Percentiles rank a stretch among this genome's conserved stretches.
phyloP scores from a whole-genome alignment of 2,329 filamentous ascomycete species.

The Xylaria hypoxylon region DNA sequence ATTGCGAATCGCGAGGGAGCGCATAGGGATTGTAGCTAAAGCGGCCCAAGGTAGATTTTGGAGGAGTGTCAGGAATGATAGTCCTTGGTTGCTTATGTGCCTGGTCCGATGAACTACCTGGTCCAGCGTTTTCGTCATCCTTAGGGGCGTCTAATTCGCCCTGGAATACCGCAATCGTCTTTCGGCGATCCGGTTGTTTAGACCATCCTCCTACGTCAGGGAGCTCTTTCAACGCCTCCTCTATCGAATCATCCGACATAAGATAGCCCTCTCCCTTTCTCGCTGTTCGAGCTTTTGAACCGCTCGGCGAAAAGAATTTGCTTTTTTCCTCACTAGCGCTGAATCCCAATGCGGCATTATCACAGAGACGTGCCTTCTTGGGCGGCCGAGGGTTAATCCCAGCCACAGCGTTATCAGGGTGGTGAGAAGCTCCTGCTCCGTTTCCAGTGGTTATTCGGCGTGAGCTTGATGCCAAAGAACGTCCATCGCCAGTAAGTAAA shows the following conservation, averaged over 20 bases:
- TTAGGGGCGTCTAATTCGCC: conserved; percentile 48
- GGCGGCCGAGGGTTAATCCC: conserved; percentile 55
- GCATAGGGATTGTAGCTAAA: conserved; percentile 47
- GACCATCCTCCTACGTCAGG: conserved; percentile 66
- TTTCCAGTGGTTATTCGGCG: conserved; percentile 45
- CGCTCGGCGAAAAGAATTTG: conserved; percentile 62
- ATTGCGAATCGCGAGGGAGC: conserved; percentile 31
- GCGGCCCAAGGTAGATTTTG: conserved; percentile 49
- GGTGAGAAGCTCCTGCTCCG: conserved; percentile 21
- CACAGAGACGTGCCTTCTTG: conserved; percentile 69
- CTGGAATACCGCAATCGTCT: conserved; percentile 59
- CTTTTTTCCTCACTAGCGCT: conserved; percentile 58
- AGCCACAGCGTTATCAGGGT: conserved; percentile 31
- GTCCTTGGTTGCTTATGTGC: not conserved
- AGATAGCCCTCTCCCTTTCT: conserved; percentile 58
- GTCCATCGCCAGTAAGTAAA: conserved; percentile 52
- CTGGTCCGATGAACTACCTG: conserved; percentile 6
- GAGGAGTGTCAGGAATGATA: conserved; percentile 44
- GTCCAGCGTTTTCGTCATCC: conserved; percentile 37
- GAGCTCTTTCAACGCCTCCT: conserved; percentile 63
- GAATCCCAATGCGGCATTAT: conserved; percentile 53
- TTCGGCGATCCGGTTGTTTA: conserved; percentile 51
- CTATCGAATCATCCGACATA: conserved; percentile 68
- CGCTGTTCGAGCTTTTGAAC: conserved; percentile 39
- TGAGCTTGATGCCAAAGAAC: conserved; percentile 45